Evolutionary conservation across 768 basidiomycete species (phyloP).

Genomic region (Pholiota conissans): DNA sequence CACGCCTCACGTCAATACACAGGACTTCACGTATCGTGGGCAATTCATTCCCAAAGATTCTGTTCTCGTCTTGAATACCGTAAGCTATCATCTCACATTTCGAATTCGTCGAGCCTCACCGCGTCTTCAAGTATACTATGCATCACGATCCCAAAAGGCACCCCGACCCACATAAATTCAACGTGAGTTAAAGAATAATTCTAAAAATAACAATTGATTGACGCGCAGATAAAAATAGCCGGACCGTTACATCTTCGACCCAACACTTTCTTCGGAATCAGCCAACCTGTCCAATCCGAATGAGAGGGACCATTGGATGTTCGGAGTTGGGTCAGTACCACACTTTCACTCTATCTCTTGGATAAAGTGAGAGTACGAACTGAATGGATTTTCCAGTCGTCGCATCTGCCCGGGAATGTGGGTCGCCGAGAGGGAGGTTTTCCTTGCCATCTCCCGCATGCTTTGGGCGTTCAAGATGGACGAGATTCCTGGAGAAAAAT

Average conservation of each 20-base stretch:
- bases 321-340: slow-evolving; percentile 43
- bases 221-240: slow-evolving; percentile 25
- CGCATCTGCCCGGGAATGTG: slow-evolving; percentile 45
- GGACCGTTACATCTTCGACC: slow-evolving; percentile 43
- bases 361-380: too few species aligned
- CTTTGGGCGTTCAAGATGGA: slow-evolving; percentile 49
- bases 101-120: too few species aligned
- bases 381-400: slow-evolving; percentile 20
- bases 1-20: slow-evolving; percentile 37
- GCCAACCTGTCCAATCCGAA: slow-evolving; percentile 40
- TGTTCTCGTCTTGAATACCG: slow-evolving; percentile 38
- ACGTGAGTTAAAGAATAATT: slow-evolving; percentile 16
- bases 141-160: slow-evolving; percentile 37
- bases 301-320: slow-evolving; percentile 52
- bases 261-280: slow-evolving; percentile 38
- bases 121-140: slow-evolving; percentile 38
- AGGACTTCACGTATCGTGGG: slow-evolving; percentile 42
- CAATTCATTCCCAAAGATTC: slow-evolving; percentile 41
- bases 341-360: too few species aligned
- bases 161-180: slow-evolving; percentile 37
- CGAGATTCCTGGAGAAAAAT: slow-evolving; percentile 40
- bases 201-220: neutral
- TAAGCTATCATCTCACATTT: too few species aligned
- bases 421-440: slow-evolving; percentile 47
- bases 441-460: slow-evolving; percentile 43